These are phyloP conservation scores for Waltiozyma solani DNA, from an alignment of 1,139 yeast species.

Conservation along the genomic window DNA sequence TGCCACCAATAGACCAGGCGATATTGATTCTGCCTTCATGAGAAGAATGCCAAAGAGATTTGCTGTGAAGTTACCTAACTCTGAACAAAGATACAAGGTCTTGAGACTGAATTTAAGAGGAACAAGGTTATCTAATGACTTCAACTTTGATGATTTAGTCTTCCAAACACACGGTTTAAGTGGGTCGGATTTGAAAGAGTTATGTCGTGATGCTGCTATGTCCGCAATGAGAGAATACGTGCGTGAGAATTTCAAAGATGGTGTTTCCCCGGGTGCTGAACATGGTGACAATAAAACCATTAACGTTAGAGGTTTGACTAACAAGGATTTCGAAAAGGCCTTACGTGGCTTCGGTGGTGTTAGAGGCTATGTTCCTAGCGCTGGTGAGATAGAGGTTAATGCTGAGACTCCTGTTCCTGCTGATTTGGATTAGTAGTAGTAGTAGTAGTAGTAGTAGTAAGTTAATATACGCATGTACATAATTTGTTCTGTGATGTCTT, in stretches of 20 bases:
- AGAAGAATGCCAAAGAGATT: conserved; percentile 91
- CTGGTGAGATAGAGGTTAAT: no score
- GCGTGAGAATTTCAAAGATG: conserved; percentile 25
- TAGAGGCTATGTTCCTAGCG: neutral
- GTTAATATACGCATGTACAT: no score
- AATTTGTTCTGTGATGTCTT: no score
- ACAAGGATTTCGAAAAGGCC: conserved; percentile 23
- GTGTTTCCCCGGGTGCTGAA: conserved; percentile 3
- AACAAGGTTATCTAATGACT: conserved; percentile 31
- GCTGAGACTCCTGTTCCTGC: neutral
- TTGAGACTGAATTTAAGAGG: conserved; percentile 56
- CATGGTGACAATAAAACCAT: conserved; percentile 16
- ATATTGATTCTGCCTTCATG: conserved; percentile 86
- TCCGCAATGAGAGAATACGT: conserved; percentile 83
- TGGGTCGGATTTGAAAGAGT: conserved; percentile 86
- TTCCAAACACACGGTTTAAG: conserved; percentile 57
- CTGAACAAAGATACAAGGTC: conserved; percentile 60
- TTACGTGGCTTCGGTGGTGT: neutral
- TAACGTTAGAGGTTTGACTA: conserved; percentile 28
- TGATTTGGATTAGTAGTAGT: neutral
- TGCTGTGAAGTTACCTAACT: conserved; percentile 65
- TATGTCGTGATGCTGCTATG: conserved; percentile 91
- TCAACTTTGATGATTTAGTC: conserved; percentile 15
- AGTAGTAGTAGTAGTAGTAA: no score
- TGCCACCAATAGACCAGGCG: conserved; percentile 88